Evolutionary conservation across 306 rosid genomes (phyloP).

Genomic region (Abrus precatorius): DNA sequence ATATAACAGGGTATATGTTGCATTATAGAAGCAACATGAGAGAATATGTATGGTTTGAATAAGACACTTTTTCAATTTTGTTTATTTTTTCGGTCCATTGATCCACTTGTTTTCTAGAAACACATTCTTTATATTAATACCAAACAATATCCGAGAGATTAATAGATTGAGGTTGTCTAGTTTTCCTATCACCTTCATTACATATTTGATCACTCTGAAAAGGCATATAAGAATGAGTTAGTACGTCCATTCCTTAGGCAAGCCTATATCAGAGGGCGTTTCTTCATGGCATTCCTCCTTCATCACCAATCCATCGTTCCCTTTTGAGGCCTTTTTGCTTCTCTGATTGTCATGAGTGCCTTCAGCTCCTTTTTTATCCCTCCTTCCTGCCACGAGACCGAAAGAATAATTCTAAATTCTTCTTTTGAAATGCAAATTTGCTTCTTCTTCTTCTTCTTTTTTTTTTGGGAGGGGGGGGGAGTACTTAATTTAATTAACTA

Average conservation of each 20-base stretch:
- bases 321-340: background rate
- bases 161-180: no score
- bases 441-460: no score
- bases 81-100: background rate
- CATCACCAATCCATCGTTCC: background rate
- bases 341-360: background rate
- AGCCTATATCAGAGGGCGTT: background rate
- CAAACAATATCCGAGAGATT: no score
- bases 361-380: background rate
- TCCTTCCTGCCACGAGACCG: background rate
- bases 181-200: background rate
- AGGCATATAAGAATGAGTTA: background rate
- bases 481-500: no score
- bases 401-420: no score
- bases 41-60: background rate
- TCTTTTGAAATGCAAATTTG: no score
- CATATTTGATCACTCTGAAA: background rate
- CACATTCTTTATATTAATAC: background rate
- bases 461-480: no score
- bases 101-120: background rate
- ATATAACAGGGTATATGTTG: background rate
- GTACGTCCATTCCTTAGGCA: constrained; percentile 34
- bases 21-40: background rate
- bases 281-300: background rate
- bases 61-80: background rate